Conservation (phyloP, 352 stramenopile species). For the Phytopythium litorale region DNA sequence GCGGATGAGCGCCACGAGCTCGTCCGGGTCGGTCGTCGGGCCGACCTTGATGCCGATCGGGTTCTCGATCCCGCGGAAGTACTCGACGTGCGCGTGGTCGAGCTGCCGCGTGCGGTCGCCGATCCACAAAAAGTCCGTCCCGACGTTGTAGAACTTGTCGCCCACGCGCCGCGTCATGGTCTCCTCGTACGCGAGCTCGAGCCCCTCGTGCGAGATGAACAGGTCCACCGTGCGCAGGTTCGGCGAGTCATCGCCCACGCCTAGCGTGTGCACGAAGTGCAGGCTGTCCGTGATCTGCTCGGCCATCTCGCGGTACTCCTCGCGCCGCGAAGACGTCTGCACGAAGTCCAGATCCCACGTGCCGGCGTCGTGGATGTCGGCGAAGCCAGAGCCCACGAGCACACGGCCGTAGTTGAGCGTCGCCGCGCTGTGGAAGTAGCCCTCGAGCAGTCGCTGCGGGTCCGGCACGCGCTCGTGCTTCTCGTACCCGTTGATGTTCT, state of each 20-base stretch:
- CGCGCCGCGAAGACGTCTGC: conserved; percentile 90
- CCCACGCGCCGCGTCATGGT: conserved; percentile 94
- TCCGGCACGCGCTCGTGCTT: conserved; percentile 92
- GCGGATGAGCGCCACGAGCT: conserved; percentile 94
- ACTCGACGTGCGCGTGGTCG: conserved; percentile 98
- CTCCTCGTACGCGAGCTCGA: conserved; percentile 98
- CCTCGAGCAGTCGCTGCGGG: conserved; percentile 92
- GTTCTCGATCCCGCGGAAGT: conserved; percentile 97
- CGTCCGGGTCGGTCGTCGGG: conserved; percentile 93
- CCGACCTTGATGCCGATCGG: conserved; percentile 98
- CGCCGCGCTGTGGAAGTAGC: conserved; percentile 97
- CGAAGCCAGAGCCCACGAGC: conserved; percentile 94
- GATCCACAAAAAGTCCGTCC: conserved; percentile 98
- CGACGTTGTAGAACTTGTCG: conserved; percentile 97
- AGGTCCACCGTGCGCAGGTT: conserved; percentile 95
- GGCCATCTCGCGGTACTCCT: conserved; percentile 95
- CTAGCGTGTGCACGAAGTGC: conserved; percentile 95
- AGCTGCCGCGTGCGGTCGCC: conserved; percentile 97
- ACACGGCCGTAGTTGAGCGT: conserved; percentile 97
- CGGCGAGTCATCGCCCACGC: conserved; percentile 87
- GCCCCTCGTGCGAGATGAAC: conserved; percentile 98
- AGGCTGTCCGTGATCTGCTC: conserved; percentile 96
- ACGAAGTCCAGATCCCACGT: conserved; percentile 99
- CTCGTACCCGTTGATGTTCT: conserved; percentile 98
- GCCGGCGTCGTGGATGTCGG: conserved; percentile 95